Evolutionary conservation across 2,329 filamentous ascomycete genomes (phyloP), one percentile per base, ranked within the genome.

Genomic region (Arthrobotrys sphaeroides): DNA sequence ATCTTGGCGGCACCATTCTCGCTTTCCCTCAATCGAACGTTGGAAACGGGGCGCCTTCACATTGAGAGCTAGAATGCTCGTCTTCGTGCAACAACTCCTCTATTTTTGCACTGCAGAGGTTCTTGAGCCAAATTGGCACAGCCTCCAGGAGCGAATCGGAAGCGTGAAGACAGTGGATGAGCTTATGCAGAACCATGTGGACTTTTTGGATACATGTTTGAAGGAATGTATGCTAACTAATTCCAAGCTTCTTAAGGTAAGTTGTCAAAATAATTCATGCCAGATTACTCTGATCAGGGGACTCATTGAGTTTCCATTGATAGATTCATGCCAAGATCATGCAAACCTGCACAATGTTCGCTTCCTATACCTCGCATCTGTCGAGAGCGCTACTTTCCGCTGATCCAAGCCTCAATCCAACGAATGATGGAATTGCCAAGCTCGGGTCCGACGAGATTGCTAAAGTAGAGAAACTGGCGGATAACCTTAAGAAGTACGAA

Each of bases 201-300:
- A 98, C 83, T 99, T 99, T 82, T 84, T 99, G 53, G 95, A 97
- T 80, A 98, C 95, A 2, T 99, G 95, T 82, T 85, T 99, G 80
- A 99, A 98, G 84, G 95, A 98, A 84, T 98, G 95, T 85, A 98
- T 98, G 93, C 86, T 99, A 78, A 99, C 95, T 18, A 97, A 99
- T 82, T 93, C 92, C 81, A 97, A 97, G 84, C 86, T 99, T 5
- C 84, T 99, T 4, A 90, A 93, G 83, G 94, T 97, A 87, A 78
- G 86, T 83, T 18, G 1, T 0, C 5, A 9, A 10, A 5, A n/a
- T 49, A 26, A 12, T 42, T 45, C n/a, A 60, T 42, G 16, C 9
- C 26, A 5, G 5, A 9, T 53, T 36, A 22, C 18, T n/a, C 36
- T 16, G 5, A 16, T 40, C 36, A n/a, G n/a, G n/a, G n/a, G n/a